Base-by-base conservation (phyloP, 805 yeast species). In the Saitoella complicata region DNA sequence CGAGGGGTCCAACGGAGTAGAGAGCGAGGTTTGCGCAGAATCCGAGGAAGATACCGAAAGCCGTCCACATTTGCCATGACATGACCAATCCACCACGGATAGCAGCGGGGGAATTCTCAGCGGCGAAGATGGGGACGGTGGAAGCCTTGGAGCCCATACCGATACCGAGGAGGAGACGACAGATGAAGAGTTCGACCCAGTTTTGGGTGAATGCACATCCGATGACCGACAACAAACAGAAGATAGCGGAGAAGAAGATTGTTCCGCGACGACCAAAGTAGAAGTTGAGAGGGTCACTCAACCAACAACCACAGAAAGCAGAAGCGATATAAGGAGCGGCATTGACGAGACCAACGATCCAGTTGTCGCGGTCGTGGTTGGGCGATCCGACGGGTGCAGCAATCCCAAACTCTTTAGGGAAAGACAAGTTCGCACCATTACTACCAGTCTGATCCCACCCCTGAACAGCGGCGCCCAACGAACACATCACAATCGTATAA, bases 51-150 rank as follows among this genome's bases (percentile, higher is more conserved):
- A 78, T 76, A 47, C 85, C 85, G 43, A 77, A 72, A 1, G 84
- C 83, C n/a, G 82, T 76, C 66, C 76, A 77, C 53, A 75, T 73
- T 62, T 78, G 84, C 80, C 82, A 78, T 61, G 73, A 65, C 78
- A 77, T 76, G 41, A 76, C 75, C 47, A 78, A 63, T 1, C 81
- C 73, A 41, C 85, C 85, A 55, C 84, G 66, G 37, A 72, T 68
- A 8, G 61, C 61, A 9, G 72, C 71, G 1, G 81, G 81, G 7
- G 75, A 56, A 53, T 75, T 70, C 55, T 76, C 83, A 10, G 81
- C 79, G 31, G 76, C 69, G 51, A 72, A 75, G 8, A 79, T 75
- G 5, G 85, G 83, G 6, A 76, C 80, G 10, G 80, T 75, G 30
- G 81, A 72, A 2, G 80, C 75, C 51, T 75, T 73, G 42, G 76